phyloP scores from a whole-genome alignment of 208 protist species.

The Leishmania martiniquensis region DNA sequence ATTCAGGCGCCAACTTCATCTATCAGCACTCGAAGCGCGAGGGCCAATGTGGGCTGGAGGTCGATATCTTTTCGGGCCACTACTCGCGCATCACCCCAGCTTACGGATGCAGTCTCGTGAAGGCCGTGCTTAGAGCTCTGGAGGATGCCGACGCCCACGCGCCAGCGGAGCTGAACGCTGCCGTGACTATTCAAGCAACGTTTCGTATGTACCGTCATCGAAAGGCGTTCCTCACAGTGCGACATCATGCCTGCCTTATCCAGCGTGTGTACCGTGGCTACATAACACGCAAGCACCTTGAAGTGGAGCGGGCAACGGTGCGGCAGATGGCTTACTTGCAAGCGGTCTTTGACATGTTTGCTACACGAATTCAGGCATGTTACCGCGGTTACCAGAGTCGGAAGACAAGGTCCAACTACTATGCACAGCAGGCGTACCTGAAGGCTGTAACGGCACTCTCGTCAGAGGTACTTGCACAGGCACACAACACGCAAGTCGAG shows the following conservation, averaged over 20 bases:
- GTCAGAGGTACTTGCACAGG: conserved; percentile 32
- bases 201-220: conserved; percentile 62
- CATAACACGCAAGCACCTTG: conserved; percentile 32
- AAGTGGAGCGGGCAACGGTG: conserved; percentile 7
- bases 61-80: conserved; percentile 13
- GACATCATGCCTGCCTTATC: conserved; percentile 31
- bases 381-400: conserved; percentile 65
- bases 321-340: conserved; percentile 18
- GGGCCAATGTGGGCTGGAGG: conserved; percentile 7
- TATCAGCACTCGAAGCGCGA: conserved; percentile 21
- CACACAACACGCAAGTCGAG: conserved; percentile 30
- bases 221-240: conserved; percentile 25
- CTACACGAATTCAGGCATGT: conserved; percentile 68
- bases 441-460: conserved; percentile 35
- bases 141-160: conserved; percentile 23
- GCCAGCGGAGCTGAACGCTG: conserved; percentile 23
- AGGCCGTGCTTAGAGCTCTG: conserved; percentile 29
- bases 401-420: conserved; percentile 57
- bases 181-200: conserved; percentile 50
- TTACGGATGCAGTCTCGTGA: conserved; percentile 26
- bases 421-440: conserved; percentile 66
- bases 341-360: conserved; percentile 71
- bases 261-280: conserved; percentile 69
- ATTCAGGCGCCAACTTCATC: neutral
- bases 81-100: conserved; percentile 23